Conservation (phyloP, 768 basidiomycete genomes). For the Mycena belliarum region DNA sequence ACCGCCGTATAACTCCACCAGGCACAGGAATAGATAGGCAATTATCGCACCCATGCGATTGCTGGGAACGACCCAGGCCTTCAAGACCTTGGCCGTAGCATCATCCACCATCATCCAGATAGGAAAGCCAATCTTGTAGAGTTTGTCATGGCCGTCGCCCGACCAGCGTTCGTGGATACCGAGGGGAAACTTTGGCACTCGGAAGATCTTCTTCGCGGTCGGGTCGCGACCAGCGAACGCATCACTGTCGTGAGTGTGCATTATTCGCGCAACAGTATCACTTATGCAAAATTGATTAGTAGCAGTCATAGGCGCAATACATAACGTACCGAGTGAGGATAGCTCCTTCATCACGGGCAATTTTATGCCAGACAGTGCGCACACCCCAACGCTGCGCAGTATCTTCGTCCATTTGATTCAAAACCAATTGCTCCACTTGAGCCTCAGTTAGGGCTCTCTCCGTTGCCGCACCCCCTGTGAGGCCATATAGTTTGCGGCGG, state of each 20-base stretch:
- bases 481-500: conserved; percentile 9
- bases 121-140: conserved; percentile 40
- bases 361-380: conserved; percentile 15
- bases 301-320: no score
- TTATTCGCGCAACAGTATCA: conserved; percentile 24
- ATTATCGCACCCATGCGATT: conserved; percentile 32
- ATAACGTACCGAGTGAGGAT: conserved; percentile 8
- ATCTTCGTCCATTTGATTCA: conserved; percentile 22
- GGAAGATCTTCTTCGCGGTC: conserved; percentile 28
- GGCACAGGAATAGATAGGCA: conserved; percentile 34
- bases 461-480: conserved; percentile 12
- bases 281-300: no score
- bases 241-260: conserved; percentile 30
- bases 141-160: conserved; percentile 42
- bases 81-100: conserved; percentile 32
- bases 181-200: conserved; percentile 27
- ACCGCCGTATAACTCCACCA: conserved; percentile 34
- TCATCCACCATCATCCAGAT: conserved; percentile 39
- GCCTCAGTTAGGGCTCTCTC: conserved; percentile 4
- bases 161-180: conserved; percentile 40
- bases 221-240: conserved; percentile 33
- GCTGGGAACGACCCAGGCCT: conserved; percentile 38
- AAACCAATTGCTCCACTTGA: conserved; percentile 15
- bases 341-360: conserved; percentile 7
- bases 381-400: conserved; percentile 13